These are phyloP conservation scores for Didymella sp. DNA, from an alignment of 2,329 filamentous ascomycete genomes.

Conservation along the genomic window DNA sequence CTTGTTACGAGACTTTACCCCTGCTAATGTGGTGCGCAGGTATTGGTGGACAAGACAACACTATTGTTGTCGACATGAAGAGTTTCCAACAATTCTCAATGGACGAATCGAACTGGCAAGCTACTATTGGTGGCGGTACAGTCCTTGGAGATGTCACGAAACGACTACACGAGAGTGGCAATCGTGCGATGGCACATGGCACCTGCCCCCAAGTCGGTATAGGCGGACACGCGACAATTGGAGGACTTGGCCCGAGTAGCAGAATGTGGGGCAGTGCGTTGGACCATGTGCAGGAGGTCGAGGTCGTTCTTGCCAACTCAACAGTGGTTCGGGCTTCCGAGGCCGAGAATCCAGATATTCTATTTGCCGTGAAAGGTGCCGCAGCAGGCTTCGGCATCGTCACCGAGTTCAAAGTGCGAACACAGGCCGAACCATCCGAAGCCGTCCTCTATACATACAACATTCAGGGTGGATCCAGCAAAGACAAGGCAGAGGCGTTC, in stretches of 20 bases:
- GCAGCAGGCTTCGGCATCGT: constrained; percentile 54
- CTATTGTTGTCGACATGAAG: constrained; percentile 59
- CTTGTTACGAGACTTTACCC: not conserved
- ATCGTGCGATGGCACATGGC: constrained; percentile 58
- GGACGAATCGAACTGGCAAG: constrained; percentile 53
- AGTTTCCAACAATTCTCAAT: constrained; percentile 57
- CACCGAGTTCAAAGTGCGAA: constrained; percentile 50
- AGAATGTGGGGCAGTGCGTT: constrained; percentile 45
- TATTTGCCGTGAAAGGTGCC: constrained; percentile 54
- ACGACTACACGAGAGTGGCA: constrained; percentile 44
- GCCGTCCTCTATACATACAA: constrained; percentile 46
- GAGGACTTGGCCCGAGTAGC: constrained; percentile 44
- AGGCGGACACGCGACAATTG: constrained; percentile 49
- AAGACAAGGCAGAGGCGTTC: constrained; percentile 40
- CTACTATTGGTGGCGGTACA: constrained; percentile 59
- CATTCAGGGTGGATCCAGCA: constrained; percentile 33
- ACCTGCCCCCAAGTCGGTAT: constrained; percentile 48
- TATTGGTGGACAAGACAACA: constrained; percentile 56
- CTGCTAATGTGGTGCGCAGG: constrained; percentile 47
- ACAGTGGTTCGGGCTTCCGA: constrained; percentile 49
- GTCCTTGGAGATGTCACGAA: constrained; percentile 53
- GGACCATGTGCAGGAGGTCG: constrained; percentile 45
- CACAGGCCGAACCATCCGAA: constrained; percentile 42
- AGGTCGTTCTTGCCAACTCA: constrained; percentile 52
- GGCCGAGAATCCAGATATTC: constrained; percentile 49